Base-by-base conservation (phyloP, 2,329 filamentous ascomycete genomes). In the Xylaria sp. region DNA sequence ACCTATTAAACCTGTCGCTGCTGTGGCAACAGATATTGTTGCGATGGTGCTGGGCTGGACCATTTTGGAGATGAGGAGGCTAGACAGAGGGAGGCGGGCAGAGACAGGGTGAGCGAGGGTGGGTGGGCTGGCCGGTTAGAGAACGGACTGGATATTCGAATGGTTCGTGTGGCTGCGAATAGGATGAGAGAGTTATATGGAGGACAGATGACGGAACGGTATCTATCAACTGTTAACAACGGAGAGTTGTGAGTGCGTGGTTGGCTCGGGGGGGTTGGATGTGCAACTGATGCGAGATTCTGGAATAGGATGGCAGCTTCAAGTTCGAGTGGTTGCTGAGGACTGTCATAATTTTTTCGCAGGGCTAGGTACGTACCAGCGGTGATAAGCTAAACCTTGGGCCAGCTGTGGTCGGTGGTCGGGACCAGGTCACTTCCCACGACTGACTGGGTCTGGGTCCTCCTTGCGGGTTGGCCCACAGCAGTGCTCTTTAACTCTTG, bases 1-100 rank as follows among this genome's bases (percentile, higher is more conserved):
- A 89, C 87, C 87, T 70, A 88, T 72, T 57, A 88, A 67, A 67
- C 84, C 86, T 55, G 86, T 85, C 60, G 85, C 85, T 68, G 84
- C 77, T 52, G 85, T 86, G 73, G 85, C 86, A 73, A 87, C 82
- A 60, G 85, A 85, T 75, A 86, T 84, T 75, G 85, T 87, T 76
- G 86, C 82, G 74, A 88, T 74, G 68, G 82, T 85, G 67, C 79
- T 81, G 65, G 82, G 78, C 75, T 84, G 82, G 67, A 84, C 76
- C 78, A 80, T 80, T 57, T 67, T 76, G 72, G 60, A 58, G 33
- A 21, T 28, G 45, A 31, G 23, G 45, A 54, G 25, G 19, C 40
- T 40, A 8, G 17, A 37, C 28, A 17, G 54, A 4, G 15, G 43
- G 55, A 19, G 15, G 19, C 17, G 33, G 12, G 19, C 45, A 14